These are phyloP conservation scores for Cyclostephanos tholiformis DNA, from an alignment of 108 stramenopile species.

Conservation along the genomic window DNA sequence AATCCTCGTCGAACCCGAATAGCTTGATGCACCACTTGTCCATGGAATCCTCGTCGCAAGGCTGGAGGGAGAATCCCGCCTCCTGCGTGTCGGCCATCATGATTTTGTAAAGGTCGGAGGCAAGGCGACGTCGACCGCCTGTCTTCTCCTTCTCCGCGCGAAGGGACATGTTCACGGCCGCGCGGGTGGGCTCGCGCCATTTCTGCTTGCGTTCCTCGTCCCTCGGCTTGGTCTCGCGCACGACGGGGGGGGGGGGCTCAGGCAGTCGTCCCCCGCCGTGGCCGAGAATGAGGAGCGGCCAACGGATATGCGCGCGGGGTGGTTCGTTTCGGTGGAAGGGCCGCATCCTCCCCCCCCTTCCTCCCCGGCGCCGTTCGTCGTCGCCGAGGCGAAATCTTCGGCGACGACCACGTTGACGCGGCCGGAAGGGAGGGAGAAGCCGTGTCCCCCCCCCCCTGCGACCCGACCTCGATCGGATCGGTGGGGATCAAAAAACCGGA, in stretches of 20 bases:
- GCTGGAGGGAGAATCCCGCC: constrained; percentile 83
- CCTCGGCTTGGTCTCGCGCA: constrained; percentile 12
- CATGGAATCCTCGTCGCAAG: constrained; percentile 80
- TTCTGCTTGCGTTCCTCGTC: constrained; percentile 46
- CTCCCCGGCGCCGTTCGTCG: neutral
- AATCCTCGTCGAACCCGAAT: constrained; percentile 85
- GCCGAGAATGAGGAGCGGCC: constrained; percentile 1
- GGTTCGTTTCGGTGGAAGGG: no score
- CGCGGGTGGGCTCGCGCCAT: constrained; percentile 78
- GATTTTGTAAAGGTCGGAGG: constrained; percentile 85
- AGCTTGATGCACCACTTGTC: constrained; percentile 88
- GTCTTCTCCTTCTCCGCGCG: constrained; percentile 82
- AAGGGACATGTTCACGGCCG: constrained; percentile 79
- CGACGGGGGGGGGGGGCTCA: neutral
- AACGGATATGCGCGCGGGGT: no score
- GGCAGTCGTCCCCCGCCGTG: neutral
- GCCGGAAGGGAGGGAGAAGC: neutral
- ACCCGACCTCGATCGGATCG: constrained; percentile 17
- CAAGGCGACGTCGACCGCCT: constrained; percentile 82
- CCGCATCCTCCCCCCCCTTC: neutral
- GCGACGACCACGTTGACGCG: constrained; percentile 14
- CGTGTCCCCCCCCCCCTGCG: no score
- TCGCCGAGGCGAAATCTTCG: constrained; percentile 11
- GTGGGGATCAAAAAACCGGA: constrained; percentile 69
- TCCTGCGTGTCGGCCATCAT: constrained; percentile 85